These are phyloP conservation scores for Ustilago curta DNA, from an alignment of 1,284 basidiomycete species.

Conservation along the genomic window DNA sequence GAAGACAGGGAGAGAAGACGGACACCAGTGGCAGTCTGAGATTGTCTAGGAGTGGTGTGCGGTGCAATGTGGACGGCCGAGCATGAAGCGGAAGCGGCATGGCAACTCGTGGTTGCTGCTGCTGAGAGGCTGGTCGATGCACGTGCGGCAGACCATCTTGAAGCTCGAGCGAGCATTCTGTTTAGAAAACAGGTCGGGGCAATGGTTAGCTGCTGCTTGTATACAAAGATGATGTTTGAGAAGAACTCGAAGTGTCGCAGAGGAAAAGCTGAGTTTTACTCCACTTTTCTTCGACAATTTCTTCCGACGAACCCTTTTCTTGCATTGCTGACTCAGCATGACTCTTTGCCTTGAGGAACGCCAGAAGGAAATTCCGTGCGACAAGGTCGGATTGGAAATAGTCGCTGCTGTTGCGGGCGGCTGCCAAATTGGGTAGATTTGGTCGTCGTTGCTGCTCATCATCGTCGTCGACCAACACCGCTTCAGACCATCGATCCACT, in stretches of 20 bases:
- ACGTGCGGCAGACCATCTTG: constrained; percentile 23
- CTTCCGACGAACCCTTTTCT: not conserved
- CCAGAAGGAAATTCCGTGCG: constrained; percentile 25
- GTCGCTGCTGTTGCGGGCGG: not conserved
- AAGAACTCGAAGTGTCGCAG: not conserved
- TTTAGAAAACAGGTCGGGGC: not conserved
- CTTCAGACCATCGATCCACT: not conserved
- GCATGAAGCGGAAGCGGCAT: constrained; percentile 16
- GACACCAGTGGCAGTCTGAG: not conserved
- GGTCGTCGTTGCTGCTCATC: constrained; percentile 10
- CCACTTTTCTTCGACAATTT: constrained; percentile 23
- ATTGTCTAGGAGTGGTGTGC: not conserved
- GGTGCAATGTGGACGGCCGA: not conserved
- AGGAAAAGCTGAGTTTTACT: constrained; percentile 20
- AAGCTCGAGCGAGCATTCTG: constrained; percentile 32
- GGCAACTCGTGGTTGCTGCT: constrained; percentile 3
- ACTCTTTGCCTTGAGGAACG: not conserved
- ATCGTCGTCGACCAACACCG: constrained; percentile 23
- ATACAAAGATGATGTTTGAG: constrained; percentile 3
- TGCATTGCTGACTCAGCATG: constrained; percentile 23
- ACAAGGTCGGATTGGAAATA: constrained; percentile 12
- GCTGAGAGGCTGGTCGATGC: constrained; percentile 7
- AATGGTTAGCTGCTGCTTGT: not conserved
- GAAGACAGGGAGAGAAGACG: constrained; percentile 23
- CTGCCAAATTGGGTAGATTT: constrained; percentile 4